phyloP scores from a whole-genome alignment of 2,329 filamentous ascomycete species.

The Aureobasidium sp. region DNA sequence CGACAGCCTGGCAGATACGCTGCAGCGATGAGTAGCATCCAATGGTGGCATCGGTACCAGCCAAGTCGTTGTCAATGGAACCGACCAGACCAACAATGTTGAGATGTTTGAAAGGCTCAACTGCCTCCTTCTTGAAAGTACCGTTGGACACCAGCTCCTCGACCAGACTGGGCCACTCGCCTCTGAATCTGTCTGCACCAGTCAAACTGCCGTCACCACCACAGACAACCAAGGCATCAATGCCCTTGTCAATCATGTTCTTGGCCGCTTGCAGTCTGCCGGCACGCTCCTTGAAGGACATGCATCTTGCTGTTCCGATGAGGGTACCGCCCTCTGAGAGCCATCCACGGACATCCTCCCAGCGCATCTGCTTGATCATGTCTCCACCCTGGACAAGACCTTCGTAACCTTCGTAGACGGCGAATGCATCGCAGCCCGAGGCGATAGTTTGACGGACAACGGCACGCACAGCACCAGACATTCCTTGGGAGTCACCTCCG shows the following conservation, averaged over 20 bases:
- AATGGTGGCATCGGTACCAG: constrained; percentile 89
- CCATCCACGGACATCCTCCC: constrained; percentile 92
- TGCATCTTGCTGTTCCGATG: constrained; percentile 90
- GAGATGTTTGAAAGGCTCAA: constrained; percentile 70
- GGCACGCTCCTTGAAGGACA: constrained; percentile 80
- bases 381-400: constrained; percentile 83
- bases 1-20: constrained; percentile 90
- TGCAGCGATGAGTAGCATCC: constrained; percentile 90
- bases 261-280: constrained; percentile 81
- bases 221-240: constrained; percentile 93
- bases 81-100: constrained; percentile 96
- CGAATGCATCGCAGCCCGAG: constrained; percentile 46
- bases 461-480: constrained; percentile 85
- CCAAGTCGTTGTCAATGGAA: constrained; percentile 97
- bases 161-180: constrained; percentile 83
- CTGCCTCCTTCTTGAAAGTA: constrained; percentile 61
- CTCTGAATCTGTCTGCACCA: constrained; percentile 85
- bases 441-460: constrained; percentile 88
- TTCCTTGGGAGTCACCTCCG: constrained; percentile 87
- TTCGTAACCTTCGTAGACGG: constrained; percentile 84
- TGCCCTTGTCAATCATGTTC: constrained; percentile 88
- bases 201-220: constrained; percentile 95
- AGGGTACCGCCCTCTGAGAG: constrained; percentile 89
- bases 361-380: constrained; percentile 78
- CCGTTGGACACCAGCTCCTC: constrained; percentile 71